Conservation (phyloP, 1,284 basidiomycete species). For the Afroboletus lepidellus region DNA sequence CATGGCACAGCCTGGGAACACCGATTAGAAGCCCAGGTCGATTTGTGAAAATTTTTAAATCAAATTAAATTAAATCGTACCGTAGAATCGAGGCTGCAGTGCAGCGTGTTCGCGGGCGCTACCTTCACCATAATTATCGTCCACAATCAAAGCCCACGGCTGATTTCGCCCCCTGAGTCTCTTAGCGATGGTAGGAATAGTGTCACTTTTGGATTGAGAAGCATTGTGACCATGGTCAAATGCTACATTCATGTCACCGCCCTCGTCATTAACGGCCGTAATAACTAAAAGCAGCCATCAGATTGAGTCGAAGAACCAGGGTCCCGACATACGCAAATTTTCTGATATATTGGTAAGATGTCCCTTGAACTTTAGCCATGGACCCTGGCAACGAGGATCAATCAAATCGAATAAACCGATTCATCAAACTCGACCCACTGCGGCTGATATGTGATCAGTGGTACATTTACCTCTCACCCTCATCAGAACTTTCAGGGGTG, state of each 20-base stretch:
- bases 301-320: slow-evolving; percentile 25
- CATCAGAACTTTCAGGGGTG: slow-evolving; percentile 81
- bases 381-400: slow-evolving; percentile 56
- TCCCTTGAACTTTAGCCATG: slow-evolving; percentile 98
- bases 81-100: slow-evolving; percentile 94
- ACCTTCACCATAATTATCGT: slow-evolving; percentile 97
- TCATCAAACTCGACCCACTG: slow-evolving; percentile 46
- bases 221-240: slow-evolving; percentile 64
- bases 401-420: slow-evolving; percentile 1
- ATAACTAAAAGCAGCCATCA: slow-evolving; percentile 50
- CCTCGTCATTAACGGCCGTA: slow-evolving; percentile 90
- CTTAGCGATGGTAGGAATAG: slow-evolving; percentile 89
- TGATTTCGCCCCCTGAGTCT: slow-evolving; percentile 77
- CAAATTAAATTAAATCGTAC: no score
- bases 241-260: slow-evolving; percentile 86
- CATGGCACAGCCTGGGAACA: slow-evolving; percentile 65
- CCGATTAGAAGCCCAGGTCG: no score
- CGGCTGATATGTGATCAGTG: slow-evolving; percentile 96
- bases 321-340: slow-evolving; percentile 72
- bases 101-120: slow-evolving; percentile 98
- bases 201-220: slow-evolving; percentile 59
- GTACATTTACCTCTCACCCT: slow-evolving; percentile 96
- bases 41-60: no score
- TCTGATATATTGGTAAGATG: slow-evolving; percentile 96
- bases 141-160: slow-evolving; percentile 94